Evolutionary conservation across 441 rosid genomes (phyloP).

Genomic region (Erysimum cheiri): DNA sequence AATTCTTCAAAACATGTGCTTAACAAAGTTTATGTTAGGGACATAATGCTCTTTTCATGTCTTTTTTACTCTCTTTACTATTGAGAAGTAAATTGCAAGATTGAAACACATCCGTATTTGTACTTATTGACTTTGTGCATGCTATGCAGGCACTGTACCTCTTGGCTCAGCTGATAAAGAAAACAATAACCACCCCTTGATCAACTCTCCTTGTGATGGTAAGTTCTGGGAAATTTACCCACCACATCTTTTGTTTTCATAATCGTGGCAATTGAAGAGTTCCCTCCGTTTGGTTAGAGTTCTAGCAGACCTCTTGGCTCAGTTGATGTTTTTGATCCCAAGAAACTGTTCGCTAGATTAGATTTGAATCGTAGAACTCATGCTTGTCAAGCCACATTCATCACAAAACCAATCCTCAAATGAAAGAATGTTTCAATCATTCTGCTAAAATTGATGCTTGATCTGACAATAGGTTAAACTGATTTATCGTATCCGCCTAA

Average conservation of each 20-base stretch:
- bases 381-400: slow-evolving; percentile 12
- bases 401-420: background rate
- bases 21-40: slow-evolving; percentile 1
- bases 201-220: slow-evolving; percentile 32
- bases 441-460: background rate
- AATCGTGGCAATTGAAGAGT: slow-evolving; percentile 11
- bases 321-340: background rate
- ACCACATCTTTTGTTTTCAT: background rate
- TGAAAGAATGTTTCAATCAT: background rate
- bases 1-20: background rate
- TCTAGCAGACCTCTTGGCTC: too few species aligned
- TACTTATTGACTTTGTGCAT: slow-evolving; percentile 9
- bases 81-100: background rate
- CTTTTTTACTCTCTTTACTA: background rate
- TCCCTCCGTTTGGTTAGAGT: too few species aligned
- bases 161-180: slow-evolving; percentile 31
- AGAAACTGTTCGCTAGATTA: background rate
- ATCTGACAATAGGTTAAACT: background rate
- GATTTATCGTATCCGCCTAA: background rate
- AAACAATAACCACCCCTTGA: slow-evolving; percentile 8
- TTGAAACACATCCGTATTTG: background rate
- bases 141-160: slow-evolving; percentile 34
- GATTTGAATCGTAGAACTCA: slow-evolving; percentile 14
- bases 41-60: background rate
- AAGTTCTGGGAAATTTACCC: slow-evolving; percentile 9